These are phyloP conservation scores for Colletotrichum viniferum DNA, from an alignment of 2,329 filamentous ascomycete genomes.

Conservation along the genomic window DNA sequence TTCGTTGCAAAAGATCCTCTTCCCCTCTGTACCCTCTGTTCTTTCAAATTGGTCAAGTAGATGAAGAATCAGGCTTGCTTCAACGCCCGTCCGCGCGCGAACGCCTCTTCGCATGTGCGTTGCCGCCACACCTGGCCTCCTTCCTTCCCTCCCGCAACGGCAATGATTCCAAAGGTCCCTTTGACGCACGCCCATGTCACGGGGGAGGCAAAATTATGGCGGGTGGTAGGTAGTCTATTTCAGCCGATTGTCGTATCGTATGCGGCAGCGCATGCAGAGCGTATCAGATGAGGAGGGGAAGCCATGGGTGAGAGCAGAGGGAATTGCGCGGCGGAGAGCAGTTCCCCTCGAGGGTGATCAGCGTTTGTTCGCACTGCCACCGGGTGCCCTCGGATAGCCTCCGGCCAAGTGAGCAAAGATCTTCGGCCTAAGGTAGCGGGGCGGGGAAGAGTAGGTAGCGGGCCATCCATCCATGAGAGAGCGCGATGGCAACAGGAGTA, in stretches of 20 bases:
- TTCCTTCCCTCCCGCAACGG: not conserved
- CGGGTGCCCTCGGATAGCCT: not conserved
- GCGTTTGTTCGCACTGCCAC: not conserved
- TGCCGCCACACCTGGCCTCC: not conserved
- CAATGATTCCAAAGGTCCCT: not conserved
- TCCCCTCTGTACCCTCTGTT: not conserved
- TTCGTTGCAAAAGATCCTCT: not conserved
- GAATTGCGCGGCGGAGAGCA: not conserved
- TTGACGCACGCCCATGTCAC: not conserved
- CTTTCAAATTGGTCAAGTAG: not conserved
- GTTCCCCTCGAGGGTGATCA: not conserved
- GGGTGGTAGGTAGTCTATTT: not conserved
- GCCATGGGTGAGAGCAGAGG: not conserved
- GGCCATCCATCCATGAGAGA: not conserved
- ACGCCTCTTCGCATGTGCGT: not conserved
- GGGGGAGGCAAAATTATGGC: not conserved
- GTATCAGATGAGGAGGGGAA: not conserved
- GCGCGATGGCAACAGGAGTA: not conserved
- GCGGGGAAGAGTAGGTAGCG: not conserved
- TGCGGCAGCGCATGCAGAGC: not conserved
- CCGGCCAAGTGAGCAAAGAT: conserved; percentile 4
- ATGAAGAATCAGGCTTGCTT: not conserved
- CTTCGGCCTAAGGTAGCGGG: conserved; percentile 14
- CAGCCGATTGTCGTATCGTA: conserved; percentile 1
- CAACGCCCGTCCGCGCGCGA: not conserved